Evolutionary conservation across 257 asterid species (phyloP), one percentile per base, ranked within the genome.

Genomic region (Echium plantagineum): DNA sequence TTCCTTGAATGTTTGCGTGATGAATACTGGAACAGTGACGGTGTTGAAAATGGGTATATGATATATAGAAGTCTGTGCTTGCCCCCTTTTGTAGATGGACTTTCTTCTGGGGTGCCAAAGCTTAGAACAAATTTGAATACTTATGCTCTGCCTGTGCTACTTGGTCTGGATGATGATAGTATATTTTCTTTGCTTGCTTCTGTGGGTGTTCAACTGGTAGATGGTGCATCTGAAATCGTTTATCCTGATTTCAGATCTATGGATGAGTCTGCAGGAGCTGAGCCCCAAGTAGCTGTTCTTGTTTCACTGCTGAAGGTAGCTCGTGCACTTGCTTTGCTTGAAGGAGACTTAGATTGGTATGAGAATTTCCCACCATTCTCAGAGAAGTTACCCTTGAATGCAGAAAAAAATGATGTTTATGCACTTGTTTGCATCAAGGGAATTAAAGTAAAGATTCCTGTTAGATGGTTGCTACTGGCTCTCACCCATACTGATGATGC

Each of bases 281-380:
- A 91, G 73, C 94, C 83, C 69, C 75, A 73, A 72, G 78, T 85
- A 62, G 94, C 96, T 59, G 81, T 82, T 75, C 77, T 91, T 74
- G 83, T 86, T 60, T 91, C 98, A 54, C 68, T 91, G 73, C 89
- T 91, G 61, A 91, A 88, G 83, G 96, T 84, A 60, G 89, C 87
- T 71, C 95, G 98, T 52, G 59, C 65, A 57, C 91, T 88, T 74
- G 94, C 94, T 5, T 78, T 91, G 76, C 72, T 85, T 66, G 98
- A 85, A 72, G 98, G 98, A 70, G 98, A 88, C 67, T 78, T 91
- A 71, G 96, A 85, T 74, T 88, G 95, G 96, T 67, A 66, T 30
- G 86, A 55, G 38, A 69, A 62, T 60, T 55, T 74, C 55, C 64
- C 80, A n/a, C 21, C 66, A 58, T 67, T 75, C 21, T 64, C 59